Evolutionary conservation across 805 yeast genomes (phyloP).

Genomic region (Candida coquimbonensis): DNA sequence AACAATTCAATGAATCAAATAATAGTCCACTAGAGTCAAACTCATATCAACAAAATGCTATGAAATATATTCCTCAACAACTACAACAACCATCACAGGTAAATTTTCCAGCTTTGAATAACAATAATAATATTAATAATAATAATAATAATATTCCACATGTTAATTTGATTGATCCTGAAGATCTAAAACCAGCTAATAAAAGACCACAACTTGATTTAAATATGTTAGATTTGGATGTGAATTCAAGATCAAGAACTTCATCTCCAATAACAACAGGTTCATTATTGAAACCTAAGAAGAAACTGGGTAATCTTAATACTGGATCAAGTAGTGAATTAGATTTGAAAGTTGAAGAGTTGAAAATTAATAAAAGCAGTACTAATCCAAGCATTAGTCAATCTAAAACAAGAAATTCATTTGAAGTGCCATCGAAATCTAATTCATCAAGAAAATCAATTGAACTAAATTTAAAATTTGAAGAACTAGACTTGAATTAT

Average conservation of each 20-base stretch:
- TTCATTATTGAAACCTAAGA: neutral
- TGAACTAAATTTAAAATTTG: constrained; percentile 15
- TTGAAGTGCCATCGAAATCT: neutral
- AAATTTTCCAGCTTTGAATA: neutral
- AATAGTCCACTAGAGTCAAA: neutral
- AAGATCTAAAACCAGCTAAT: constrained; percentile 4
- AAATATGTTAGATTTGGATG: constrained; percentile 15
- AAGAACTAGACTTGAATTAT: constrained; percentile 15
- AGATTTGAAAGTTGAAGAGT: constrained; percentile 17
- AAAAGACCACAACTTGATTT: constrained; percentile 15
- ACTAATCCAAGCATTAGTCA: too few species aligned
- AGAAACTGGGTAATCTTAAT: neutral
- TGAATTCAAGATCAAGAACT: neutral
- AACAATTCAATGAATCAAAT: neutral
- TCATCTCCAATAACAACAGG: neutral
- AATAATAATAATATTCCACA: neutral
- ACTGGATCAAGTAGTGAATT: neutral
- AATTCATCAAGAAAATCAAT: constrained; percentile 4
- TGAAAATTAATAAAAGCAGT: constrained; percentile 6
- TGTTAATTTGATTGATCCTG: constrained; percentile 15
- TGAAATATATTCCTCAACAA: neutral
- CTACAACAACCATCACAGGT: neutral
- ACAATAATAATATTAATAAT: neutral
- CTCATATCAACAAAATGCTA: neutral
- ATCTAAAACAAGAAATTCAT: neutral